Percentiles rank a stretch among this genome's conserved stretches.
These are phyloP conservation scores for Plasmopara viticola DNA, from an alignment of 352 stramenopile genomes.

Conservation along the genomic window DNA sequence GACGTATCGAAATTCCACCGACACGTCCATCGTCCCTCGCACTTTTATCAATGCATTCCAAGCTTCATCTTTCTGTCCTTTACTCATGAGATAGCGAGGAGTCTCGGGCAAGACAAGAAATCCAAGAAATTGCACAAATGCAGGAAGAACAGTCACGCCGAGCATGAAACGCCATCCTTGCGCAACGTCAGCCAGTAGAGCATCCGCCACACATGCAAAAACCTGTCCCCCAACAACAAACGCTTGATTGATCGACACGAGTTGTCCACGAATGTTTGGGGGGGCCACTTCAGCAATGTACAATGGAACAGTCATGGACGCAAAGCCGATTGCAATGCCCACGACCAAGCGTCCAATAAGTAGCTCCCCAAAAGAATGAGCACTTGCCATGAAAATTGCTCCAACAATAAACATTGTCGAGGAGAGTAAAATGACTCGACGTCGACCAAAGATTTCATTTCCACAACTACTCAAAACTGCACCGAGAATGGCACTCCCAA, in stretches of 20 bases:
- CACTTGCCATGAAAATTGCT: constrained; percentile 50
- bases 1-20: constrained; percentile 54
- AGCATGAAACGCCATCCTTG: constrained; percentile 81
- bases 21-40: constrained; percentile 50
- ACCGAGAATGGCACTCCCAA: constrained; percentile 65
- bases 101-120: constrained; percentile 66
- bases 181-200: constrained; percentile 37
- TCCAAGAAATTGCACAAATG: constrained; percentile 58
- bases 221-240: constrained; percentile 73
- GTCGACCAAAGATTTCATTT: constrained; percentile 54
- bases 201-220: constrained; percentile 59
- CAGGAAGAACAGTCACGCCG: constrained; percentile 56
- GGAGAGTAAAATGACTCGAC: constrained; percentile 61
- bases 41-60: constrained; percentile 51
- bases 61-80: constrained; percentile 41
- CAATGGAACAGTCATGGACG: constrained; percentile 71
- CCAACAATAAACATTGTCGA: constrained; percentile 59
- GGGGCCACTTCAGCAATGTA: constrained; percentile 78
- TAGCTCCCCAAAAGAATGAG: constrained; percentile 42
- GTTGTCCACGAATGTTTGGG: constrained; percentile 45
- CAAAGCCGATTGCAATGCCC: constrained; percentile 61
- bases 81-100: constrained; percentile 58
- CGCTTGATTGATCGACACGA: constrained; percentile 76
- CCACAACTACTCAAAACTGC: constrained; percentile 52
- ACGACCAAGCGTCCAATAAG: constrained; percentile 59